Base-by-base conservation (phyloP, 768 basidiomycete genomes). In the Daedaleopsis nitida region DNA sequence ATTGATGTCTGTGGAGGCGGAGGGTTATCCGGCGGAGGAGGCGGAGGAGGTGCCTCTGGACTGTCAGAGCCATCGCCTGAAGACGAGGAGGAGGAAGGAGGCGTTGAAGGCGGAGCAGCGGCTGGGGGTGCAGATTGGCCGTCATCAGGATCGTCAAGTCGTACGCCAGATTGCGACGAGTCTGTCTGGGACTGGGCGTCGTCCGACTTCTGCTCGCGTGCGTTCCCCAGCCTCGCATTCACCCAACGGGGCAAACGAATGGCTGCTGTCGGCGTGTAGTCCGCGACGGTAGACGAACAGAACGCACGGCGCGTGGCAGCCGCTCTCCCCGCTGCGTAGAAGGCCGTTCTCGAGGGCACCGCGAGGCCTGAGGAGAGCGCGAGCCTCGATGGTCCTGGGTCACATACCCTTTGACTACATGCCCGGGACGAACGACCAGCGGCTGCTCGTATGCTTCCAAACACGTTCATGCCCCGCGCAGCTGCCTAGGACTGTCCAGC, bases 1-100 rank as follows among this genome's bases (percentile, higher is more conserved):
- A 93, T 89, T 21, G 89, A 80, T 34, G 82, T 80, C 6, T 76
- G 73, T 1, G 77, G 70, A 27, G 70, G 73, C 21, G 78, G 66
- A 8, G 81, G 70, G 39, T 76, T 58, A 32, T 77, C 70, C 11
- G 76, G 65, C 11, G 76, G 72, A 19, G 81, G 79, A 9, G 80
- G 65, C 2, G 75, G 67, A 10, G 76, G 73, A 23, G 83, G 75
- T 12, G 39, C 19, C 52, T 78, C 77, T 6, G 73, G 68, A 12
- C 70, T 68, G 54, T 82, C 80, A 11, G 74, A 65, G 14, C 66
- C 65, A 59, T 77, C 75, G 35, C 75, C 76, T 13, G 77, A 70
- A 13, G 74, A 77, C 9, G 81, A 81, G 13, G 79, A 43, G 13
- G 79, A 43, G 70, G 78, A 59, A 63, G 76, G 64, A 69, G 80